Base-by-base conservation (phyloP, 2,329 filamentous ascomycete genomes). In the Xylaria polymorpha region DNA sequence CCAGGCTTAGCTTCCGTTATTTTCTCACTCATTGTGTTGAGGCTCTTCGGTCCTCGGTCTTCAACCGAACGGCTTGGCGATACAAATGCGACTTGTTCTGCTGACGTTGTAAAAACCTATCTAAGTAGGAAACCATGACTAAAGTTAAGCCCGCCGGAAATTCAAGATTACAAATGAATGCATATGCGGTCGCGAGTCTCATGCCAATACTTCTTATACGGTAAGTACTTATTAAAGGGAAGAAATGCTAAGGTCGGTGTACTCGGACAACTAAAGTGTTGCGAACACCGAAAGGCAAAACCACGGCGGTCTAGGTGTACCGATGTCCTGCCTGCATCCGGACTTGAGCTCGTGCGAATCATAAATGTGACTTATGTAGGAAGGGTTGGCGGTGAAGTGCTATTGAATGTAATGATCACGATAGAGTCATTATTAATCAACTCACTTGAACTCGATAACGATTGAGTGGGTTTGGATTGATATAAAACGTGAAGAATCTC, bases 221-320 rank as follows among this genome's bases (percentile, higher is more conserved):
- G 25, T 3, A 29, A 29, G 25, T 29, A n/a, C n/a, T n/a, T n/a
- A 4, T 8, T n/a, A 20, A 15, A 37, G 1, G 18, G 14, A 44
- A 22, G 14, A 50, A 20, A 37, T 22, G 8, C 48, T 4, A 41
- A 3, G 12, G 15, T 43, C 39, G 51, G 25, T 44, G 37, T 18
- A 18, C 53, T 69, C 67, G 67, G 67, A 69, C 58, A 66, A 63
- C 61, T 58, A 14, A 50, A 3, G 44, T 32, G 67, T 44, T 48
- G 67, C 67, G 67, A 69, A 69, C 63, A 63, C 67, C 67, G 67
- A 69, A 61, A 32, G 1, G 8, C 22, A 57, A 66, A 15, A n/a
- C 48, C 5, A 25, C 50, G 44, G 44, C 18, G 58, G 3, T 18
- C 59, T 50, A 6, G 29, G 44, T 15, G 18, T 32, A 5, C 62